Evolutionary conservation across 441 rosid species (phyloP), one percentile per base, ranked within the genome.

Genomic region (Gossypium schwendimanii): DNA sequence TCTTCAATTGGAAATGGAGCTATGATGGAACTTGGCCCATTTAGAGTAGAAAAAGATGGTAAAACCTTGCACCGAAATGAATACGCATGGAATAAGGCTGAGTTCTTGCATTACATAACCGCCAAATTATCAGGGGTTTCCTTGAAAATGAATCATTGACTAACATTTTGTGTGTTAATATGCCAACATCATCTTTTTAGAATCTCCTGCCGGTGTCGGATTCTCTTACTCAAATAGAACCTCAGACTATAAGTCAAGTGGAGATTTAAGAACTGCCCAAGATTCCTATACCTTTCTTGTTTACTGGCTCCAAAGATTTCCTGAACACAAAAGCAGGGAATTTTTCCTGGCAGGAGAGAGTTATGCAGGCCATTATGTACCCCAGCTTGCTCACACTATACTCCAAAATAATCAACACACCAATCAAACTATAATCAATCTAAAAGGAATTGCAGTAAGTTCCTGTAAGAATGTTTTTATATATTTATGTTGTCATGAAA

Each of bases 1-100:
- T 76, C 84, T n/a, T 78, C 81, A 15, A 6, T 73, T 3, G 79
- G 81, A 10, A 50, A 63, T 61, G 84, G 84, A 39, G 84, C 80
- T 14, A 70, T 76, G 80, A 53, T 15, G 70, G 82, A 81, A 39
- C 60, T 81, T 5, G 76, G 82, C 14, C 82, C 84, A 2, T 78
- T 81, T 23, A 64, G 80, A 47, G 78, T 76, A 3, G 57, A 70
- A 26, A 47, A 65, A 0, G 80, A 78, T 26, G 76, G 80, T 2
- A 60, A 57, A 61, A 65, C 80, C 39, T 77, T 78, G 9, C 71
- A 15, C 20, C 31, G 18, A 9, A 81, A 78, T 23, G 20, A 17
- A 26, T 73, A 78, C 53, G 74, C 81, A 1, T 76, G 84, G 78
- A 78, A 54, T 14, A 69, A 73, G 15, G 70, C 74, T 54, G 10